These are phyloP conservation scores for Boletus speciosus DNA, from an alignment of 768 basidiomycete species.

Conservation along the genomic window DNA sequence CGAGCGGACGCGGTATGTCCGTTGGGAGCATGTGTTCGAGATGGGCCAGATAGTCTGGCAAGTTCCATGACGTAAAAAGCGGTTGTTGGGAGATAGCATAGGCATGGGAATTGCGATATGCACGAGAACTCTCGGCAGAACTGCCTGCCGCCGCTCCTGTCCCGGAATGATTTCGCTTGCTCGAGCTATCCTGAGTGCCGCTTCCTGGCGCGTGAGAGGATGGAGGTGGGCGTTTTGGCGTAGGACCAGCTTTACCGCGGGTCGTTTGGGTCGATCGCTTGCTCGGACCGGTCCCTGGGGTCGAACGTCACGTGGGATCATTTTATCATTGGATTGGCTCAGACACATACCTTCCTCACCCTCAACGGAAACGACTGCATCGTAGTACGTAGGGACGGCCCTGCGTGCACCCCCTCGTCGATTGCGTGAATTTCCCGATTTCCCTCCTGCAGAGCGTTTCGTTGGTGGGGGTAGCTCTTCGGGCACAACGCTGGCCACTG, in stretches of 20 bases:
- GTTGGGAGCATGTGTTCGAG: slow-evolving; percentile 81
- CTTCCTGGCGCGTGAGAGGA: slow-evolving; percentile 32
- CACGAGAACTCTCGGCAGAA: slow-evolving; percentile 51
- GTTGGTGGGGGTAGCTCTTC: slow-evolving; percentile 42
- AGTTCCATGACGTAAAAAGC: slow-evolving; percentile 79
- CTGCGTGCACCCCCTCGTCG: slow-evolving; percentile 32
- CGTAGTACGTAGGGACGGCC: slow-evolving; percentile 18
- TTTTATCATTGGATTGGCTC: slow-evolving; percentile 6
- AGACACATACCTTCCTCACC: slow-evolving; percentile 60
- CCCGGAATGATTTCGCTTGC: slow-evolving; percentile 47
- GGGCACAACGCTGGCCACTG: slow-evolving; percentile 33
- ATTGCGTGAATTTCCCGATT: slow-evolving; percentile 28
- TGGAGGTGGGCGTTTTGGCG: slow-evolving; percentile 30
- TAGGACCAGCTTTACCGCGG: slow-evolving; percentile 31
- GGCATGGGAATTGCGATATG: slow-evolving; percentile 76
- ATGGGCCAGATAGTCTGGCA: slow-evolving; percentile 91
- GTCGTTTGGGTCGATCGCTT: slow-evolving; percentile 41
- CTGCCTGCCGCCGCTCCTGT: slow-evolving; percentile 34
- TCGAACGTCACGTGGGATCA: slow-evolving; percentile 34
- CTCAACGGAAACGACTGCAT: slow-evolving; percentile 37
- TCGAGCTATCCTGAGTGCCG: slow-evolving; percentile 42
- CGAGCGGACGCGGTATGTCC: slow-evolving; percentile 67
- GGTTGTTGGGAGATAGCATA: slow-evolving; percentile 78
- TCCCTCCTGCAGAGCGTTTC: slow-evolving; percentile 26
- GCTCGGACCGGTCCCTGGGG: slow-evolving; percentile 32